phyloP scores from a whole-genome alignment of 495 filamentous ascomycete species.

The Parathielavia hyrcaniae region DNA sequence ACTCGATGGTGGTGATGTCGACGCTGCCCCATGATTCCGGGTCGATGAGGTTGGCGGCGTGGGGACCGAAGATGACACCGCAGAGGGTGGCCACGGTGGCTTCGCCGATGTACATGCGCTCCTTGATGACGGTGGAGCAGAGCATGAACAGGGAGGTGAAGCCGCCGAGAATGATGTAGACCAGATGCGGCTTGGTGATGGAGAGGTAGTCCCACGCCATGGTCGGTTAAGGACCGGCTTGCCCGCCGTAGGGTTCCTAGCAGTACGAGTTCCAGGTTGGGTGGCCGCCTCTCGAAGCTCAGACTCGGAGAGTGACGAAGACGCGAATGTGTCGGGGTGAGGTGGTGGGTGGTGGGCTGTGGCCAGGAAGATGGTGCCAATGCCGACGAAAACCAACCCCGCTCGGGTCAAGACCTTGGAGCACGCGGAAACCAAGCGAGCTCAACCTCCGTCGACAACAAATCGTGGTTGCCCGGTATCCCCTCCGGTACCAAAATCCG shows the following conservation, averaged over 20 bases:
- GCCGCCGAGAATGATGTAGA: conserved; percentile 95
- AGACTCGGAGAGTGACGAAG: neutral
- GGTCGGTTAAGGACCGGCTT: conserved; percentile 29
- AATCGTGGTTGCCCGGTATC: neutral
- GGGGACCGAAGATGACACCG: conserved; percentile 94
- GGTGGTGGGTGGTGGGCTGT: neutral
- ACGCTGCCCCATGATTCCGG: conserved; percentile 82
- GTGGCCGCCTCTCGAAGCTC: neutral
- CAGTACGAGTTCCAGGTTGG: neutral
- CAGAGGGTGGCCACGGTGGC: conserved; percentile 94
- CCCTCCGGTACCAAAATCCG: conserved; percentile 1
- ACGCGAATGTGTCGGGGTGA: neutral
- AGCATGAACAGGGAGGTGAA: conserved; percentile 99
- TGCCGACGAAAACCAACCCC: conserved; percentile 6
- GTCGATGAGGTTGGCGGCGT: conserved; percentile 86
- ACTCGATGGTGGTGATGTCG: conserved; percentile 94
- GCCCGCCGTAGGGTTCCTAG: neutral
- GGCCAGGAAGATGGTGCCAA: neutral
- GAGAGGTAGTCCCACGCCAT: conserved; percentile 94
- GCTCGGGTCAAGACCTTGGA: neutral
- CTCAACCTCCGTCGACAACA: neutral
- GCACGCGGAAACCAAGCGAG: neutral
- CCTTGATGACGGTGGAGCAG: conserved; percentile 95
- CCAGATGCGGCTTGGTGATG: conserved; percentile 92
- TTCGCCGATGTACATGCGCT: conserved; percentile 97